A percentile compares a stretch with the other conserved stretches of the same genome.
Conservation (phyloP, 345 rosid species). For the Physaria fendleri region DNA sequence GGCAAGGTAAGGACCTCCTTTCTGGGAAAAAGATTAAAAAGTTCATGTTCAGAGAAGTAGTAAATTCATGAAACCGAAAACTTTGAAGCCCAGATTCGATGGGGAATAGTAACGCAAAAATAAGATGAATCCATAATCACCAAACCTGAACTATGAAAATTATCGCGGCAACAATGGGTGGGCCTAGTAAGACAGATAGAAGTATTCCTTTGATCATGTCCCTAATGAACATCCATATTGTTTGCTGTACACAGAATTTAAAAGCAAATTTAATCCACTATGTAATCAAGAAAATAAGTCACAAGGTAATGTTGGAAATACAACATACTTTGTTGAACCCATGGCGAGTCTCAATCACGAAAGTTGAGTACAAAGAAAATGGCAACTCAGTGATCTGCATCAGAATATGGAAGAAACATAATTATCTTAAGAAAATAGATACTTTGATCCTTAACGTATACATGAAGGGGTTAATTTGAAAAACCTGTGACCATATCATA, state of each 20-base stretch:
- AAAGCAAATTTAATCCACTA: not conserved
- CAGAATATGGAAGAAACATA: slow-evolving; percentile 17
- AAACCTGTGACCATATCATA: slow-evolving; percentile 94
- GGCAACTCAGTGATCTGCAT: slow-evolving; percentile 95
- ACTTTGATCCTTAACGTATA: not conserved
- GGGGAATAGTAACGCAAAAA: not conserved
- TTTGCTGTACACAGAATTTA: slow-evolving; percentile 64
- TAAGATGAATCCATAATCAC: not conserved
- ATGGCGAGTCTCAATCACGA: slow-evolving; percentile 95
- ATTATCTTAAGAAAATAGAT: not conserved
- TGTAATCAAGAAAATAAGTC: not conserved
- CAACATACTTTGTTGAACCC: slow-evolving; percentile 87
- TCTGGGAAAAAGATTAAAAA: slow-evolving; percentile 51
- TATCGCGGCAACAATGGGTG: slow-evolving; percentile 84
- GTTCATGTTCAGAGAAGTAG: not conserved
- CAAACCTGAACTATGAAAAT: slow-evolving; percentile 80
- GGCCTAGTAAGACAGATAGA: slow-evolving; percentile 72
- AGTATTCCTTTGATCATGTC: slow-evolving; percentile 76
- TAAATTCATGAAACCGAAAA: not conserved
- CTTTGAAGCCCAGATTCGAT: not conserved
- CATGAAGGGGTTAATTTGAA: slow-evolving; percentile 7
- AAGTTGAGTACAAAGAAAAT: slow-evolving; percentile 91
- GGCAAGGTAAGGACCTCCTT: slow-evolving; percentile 99
- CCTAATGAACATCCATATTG: slow-evolving; percentile 85
- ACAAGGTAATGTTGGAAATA: slow-evolving; percentile 13